Base-by-base conservation (phyloP, 495 filamentous ascomycete species). In the Penicillium simplicissimum region DNA sequence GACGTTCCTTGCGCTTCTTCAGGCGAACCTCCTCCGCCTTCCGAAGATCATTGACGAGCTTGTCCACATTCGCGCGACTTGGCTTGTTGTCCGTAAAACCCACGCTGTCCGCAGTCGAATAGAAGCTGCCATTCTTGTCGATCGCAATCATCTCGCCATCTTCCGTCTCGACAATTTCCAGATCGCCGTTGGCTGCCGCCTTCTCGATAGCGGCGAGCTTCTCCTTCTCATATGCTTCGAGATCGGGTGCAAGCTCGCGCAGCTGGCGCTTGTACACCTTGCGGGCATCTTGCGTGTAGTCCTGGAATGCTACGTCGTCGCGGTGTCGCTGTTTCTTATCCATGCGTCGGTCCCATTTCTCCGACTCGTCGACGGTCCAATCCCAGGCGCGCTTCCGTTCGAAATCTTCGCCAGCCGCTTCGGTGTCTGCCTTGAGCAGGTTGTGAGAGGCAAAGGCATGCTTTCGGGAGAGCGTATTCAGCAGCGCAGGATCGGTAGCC, bases 381-480 rank as follows among this genome's bases (percentile, higher is more conserved):
- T 98, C 96, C 95, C 95, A 98, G 1, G 94, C 93, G 33, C 96
- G 87, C 78, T 98, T 97, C 59, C 95, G 89, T 76, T 98, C 96
- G 68, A 97, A 98, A 73, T 97, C 93, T 62, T 90, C 91, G 11
- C 94, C 93, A 0, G 81, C 80, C 13, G 90, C 91, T 71, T 90
- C 90, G 1, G 89, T 87, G 63, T 96, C 93, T 14, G 93, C 92
- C 77, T 96, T 96, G 35, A 97, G 84, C 6, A 98, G 87, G 62
- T 98, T 98, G 74, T 96, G 91, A 25, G 90, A 89, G 14, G 93
- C 93, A 58, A 93, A 86, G 33, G 90, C 93, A 65, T 89, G 87
- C 67, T 91, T 92, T 57, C 92, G 90, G 55, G 85, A 84, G 28
- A 97, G 73, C 0, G 88, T 82, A 7, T 86, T 85, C 7, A 94